Percentiles rank a stretch among this genome's conserved stretches.
Conservation (phyloP, 805 yeast genomes). For the Cyberlindnera samutprakarnensis region DNA sequence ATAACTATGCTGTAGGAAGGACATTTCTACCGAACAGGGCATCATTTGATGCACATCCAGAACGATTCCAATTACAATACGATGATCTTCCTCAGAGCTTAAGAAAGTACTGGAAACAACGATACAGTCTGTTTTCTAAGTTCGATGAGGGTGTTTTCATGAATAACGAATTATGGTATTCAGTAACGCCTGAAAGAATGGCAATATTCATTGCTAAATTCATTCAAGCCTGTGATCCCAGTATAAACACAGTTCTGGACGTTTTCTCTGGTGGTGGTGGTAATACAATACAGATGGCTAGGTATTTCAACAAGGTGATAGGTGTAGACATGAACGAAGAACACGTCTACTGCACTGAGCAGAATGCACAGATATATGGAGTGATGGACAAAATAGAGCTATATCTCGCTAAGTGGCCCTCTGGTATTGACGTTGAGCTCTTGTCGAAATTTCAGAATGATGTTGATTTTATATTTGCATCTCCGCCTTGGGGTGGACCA, state of each 20-base stretch:
- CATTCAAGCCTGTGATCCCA: constrained; percentile 42
- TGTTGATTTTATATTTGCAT: constrained; percentile 56
- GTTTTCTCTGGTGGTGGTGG: constrained; percentile 89
- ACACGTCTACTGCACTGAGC: constrained; percentile 57
- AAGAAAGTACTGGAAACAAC: constrained; percentile 39
- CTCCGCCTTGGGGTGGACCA: constrained; percentile 91
- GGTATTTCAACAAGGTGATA: constrained; percentile 43
- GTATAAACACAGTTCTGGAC: constrained; percentile 45
- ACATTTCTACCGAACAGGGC: not conserved
- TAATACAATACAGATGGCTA: constrained; percentile 69
- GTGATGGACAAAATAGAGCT: constrained; percentile 44
- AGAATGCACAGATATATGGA: constrained; percentile 60
- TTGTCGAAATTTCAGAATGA: constrained; percentile 3
- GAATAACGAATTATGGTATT: constrained; percentile 73
- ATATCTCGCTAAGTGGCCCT: constrained; percentile 39
- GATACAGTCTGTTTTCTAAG: constrained; percentile 53
- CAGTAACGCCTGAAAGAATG: constrained; percentile 77
- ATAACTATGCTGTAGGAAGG: too few relatives aligned
- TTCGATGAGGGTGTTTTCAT: constrained; percentile 64
- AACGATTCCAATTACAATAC: constrained; percentile 1
- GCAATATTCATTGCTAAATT: constrained; percentile 56
- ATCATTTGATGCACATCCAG: not conserved
- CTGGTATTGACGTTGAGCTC: constrained; percentile 14
- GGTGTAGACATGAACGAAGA: constrained; percentile 56
- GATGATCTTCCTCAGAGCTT: constrained; percentile 1